Evolutionary conservation across 2,329 filamentous ascomycete species (phyloP), one percentile per base, ranked within the genome.

Genomic region (Apiospora sp.): DNA sequence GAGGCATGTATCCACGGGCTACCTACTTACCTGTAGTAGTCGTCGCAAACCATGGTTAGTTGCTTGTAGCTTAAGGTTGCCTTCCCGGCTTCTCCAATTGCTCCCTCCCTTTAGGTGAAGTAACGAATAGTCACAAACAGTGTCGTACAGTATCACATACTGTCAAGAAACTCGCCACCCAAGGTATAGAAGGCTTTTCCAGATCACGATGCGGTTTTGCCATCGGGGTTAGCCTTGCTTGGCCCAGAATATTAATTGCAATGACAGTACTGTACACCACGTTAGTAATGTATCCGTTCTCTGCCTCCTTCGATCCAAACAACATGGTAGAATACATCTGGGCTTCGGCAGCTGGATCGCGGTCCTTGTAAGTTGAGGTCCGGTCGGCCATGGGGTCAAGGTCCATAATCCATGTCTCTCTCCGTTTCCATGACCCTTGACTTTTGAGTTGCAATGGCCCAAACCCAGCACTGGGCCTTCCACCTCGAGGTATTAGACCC

Each of bases 201-300:
- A 61, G 54, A 61, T 61, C 54, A 61, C 54, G 54, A 61, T 61
- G 30, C 30, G 54, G 30, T 0, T 37, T 61, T n/a, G 54, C 27
- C 30, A 61, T 61, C 30, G 30, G 54, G 30, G 54, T 37, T 37
- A 37, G 30, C 54, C 54, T 61, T 37, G 16, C 54, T 37, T 16
- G 30, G 1, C 16, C 16, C 22, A 37, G 8, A 16, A 3, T 22
- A 12, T 61, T 37, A 16, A 61, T 37, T 61, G 19, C 22, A 19
- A 27, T 14, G 49, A n/a, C 16, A 37, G 30, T n/a, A 19, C 14
- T 8, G 16, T 58, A 58, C 27, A 34, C 27, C 54, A 37, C 8
- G 7, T 37, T 61, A 34, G 16, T 22, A 22, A 22, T 34, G 7
- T 61, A 19, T 16, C 30, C 30, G 30, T 37, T 61, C 27, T 37